A percentile compares a stretch with the other conserved stretches of the same genome.
These are phyloP conservation scores for Penicillium steckii DNA, from an alignment of 495 filamentous ascomycete genomes.

Conservation along the genomic window DNA sequence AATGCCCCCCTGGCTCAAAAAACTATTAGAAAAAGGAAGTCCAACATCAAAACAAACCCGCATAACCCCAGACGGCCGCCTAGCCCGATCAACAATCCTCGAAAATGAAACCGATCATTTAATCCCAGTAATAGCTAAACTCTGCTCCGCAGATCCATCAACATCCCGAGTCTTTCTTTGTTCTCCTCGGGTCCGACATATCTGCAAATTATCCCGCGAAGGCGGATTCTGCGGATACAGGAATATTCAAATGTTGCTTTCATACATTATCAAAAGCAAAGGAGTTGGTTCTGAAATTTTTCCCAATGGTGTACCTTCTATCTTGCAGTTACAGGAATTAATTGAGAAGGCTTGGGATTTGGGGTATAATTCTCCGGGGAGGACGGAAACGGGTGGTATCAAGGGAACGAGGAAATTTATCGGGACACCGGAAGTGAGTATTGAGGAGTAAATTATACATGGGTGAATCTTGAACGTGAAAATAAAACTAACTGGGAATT, in stretches of 20 bases:
- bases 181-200: conserved; percentile 70
- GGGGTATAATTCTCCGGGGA: conserved; percentile 73
- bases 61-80: conserved; percentile 49
- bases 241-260: conserved; percentile 92
- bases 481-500: too few species aligned
- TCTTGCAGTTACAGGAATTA: conserved; percentile 80
- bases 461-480: too few species aligned
- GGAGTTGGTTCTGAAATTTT: conserved; percentile 60
- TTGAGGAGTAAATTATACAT: neutral
- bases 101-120: conserved; percentile 66
- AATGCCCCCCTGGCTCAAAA: conserved; percentile 81
- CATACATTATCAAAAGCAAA: conserved; percentile 64
- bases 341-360: conserved; percentile 91
- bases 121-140: conserved; percentile 68
- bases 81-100: conserved; percentile 43
- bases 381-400: conserved; percentile 84
- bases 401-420: conserved; percentile 91
- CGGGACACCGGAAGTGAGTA: conserved; percentile 81
- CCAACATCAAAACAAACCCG: conserved; percentile 55
- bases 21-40: conserved; percentile 64
- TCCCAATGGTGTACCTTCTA: conserved; percentile 62
- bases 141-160: conserved; percentile 65
- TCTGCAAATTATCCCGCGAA: conserved; percentile 77
- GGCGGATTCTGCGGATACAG: conserved; percentile 97
- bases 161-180: conserved; percentile 77